Conservation (phyloP, 352 stramenopile species). For the Globisporangium emineosum region DNA sequence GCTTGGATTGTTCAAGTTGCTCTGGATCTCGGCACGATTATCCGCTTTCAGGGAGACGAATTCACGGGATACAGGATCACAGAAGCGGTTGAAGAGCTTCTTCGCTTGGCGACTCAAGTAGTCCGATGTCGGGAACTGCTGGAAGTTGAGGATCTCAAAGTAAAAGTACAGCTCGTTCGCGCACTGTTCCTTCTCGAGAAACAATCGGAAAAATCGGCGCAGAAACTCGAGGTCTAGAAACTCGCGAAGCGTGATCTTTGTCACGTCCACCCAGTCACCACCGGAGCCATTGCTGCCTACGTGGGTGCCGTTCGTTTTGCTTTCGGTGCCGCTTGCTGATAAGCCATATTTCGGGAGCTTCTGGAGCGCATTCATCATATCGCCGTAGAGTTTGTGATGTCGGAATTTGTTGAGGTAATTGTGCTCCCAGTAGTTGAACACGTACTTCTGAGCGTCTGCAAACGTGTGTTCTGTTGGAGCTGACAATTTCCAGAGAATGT, state of each 20-base stretch:
- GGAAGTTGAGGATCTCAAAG: constrained; percentile 67
- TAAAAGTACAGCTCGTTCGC: constrained; percentile 72
- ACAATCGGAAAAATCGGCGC: constrained; percentile 58
- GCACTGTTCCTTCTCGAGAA: constrained; percentile 72
- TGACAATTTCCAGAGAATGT: constrained; percentile 65
- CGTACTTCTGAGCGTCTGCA: constrained; percentile 49
- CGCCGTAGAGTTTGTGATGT: constrained; percentile 28
- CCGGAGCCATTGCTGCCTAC: constrained; percentile 2
- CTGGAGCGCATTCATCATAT: constrained; percentile 38
- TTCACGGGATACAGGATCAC: constrained; percentile 56
- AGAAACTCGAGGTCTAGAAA: constrained; percentile 60
- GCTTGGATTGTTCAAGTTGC: constrained; percentile 33
- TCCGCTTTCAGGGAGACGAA: constrained; percentile 40
- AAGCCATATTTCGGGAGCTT: constrained; percentile 14
- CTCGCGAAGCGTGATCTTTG: constrained; percentile 48
- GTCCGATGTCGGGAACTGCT: constrained; percentile 75
- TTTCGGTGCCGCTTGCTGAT: constrained; percentile 4
- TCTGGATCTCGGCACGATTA: constrained; percentile 29
- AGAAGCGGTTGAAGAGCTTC: constrained; percentile 68
- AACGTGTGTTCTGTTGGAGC: constrained; percentile 59
- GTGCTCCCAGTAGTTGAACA: constrained; percentile 54
- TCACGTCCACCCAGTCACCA: constrained; percentile 41
- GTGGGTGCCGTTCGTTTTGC: constrained; percentile 15
- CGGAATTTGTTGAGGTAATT: constrained; percentile 45
- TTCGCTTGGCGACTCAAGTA: constrained; percentile 63